Percentiles rank a stretch among this genome's conserved stretches.
phyloP scores from a whole-genome alignment of 805 yeast species.

The Yarrowia sp. region DNA sequence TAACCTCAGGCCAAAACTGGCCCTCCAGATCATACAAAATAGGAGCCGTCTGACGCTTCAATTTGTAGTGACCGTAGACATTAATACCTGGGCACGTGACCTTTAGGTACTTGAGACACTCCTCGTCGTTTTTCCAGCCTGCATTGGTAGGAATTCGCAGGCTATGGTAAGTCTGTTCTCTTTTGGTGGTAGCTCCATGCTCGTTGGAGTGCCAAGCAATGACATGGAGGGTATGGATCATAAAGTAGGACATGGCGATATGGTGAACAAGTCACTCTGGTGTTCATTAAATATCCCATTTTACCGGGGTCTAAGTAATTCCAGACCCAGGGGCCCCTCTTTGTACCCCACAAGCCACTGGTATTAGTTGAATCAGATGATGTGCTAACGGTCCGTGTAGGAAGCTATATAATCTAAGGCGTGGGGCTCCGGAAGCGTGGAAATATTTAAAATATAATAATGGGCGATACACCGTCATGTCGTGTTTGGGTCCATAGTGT shows the following conservation, averaged over 20 bases:
- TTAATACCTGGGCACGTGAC: background rate
- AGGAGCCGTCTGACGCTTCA: background rate
- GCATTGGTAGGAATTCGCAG: background rate
- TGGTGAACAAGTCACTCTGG: background rate
- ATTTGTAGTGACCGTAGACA: background rate
- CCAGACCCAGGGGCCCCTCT: too few relatives aligned
- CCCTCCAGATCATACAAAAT: background rate
- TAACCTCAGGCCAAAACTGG: background rate
- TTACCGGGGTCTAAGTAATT: background rate
- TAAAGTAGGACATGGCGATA: background rate
- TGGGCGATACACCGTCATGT: too few relatives aligned
- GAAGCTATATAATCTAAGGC: too few relatives aligned
- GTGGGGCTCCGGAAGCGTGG: too few relatives aligned
- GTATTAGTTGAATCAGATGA: too few relatives aligned
- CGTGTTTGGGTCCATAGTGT: too few relatives aligned
- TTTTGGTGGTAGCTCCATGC: background rate
- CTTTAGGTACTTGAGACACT: background rate
- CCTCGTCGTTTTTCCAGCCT: background rate
- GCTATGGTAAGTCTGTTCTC: slow-evolving; percentile 1
- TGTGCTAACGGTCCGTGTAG: too few relatives aligned
- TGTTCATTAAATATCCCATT: background rate
- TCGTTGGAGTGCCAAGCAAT: slow-evolving; percentile 7
- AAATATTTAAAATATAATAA: too few relatives aligned
- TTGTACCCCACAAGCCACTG: too few relatives aligned
- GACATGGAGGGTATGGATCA: slow-evolving; percentile 2